Evolutionary conservation across 2,329 filamentous ascomycete species (phyloP).

Genomic region (Ceratocystis harringtonii): DNA sequence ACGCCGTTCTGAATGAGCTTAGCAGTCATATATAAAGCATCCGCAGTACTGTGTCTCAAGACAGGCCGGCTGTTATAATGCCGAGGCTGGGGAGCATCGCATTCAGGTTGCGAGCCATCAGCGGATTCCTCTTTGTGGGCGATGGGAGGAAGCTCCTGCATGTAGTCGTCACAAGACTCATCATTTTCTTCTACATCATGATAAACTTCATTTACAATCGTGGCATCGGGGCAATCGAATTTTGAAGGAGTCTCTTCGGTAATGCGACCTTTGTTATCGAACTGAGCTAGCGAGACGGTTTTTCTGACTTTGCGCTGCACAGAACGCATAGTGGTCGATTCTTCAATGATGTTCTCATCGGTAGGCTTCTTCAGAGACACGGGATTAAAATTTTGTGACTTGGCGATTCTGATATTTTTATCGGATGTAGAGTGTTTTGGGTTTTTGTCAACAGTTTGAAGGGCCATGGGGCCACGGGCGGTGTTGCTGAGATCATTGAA

Average conservation of each 20-base stretch:
- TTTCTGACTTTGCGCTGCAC: slow-evolving; percentile 2
- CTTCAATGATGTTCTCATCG: slow-evolving; percentile 6
- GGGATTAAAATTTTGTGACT: slow-evolving; percentile 17
- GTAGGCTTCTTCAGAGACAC: slow-evolving; percentile 10
- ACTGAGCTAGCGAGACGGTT: slow-evolving; percentile 6
- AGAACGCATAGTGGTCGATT: not conserved
- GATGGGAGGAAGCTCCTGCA: slow-evolving; percentile 7
- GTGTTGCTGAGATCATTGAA: slow-evolving; percentile 75
- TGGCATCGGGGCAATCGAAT: not conserved
- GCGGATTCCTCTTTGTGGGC: slow-evolving; percentile 16
- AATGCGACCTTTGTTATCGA: slow-evolving; percentile 17
- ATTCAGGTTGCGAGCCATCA: slow-evolving; percentile 17
- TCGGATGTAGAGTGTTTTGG: slow-evolving; percentile 21
- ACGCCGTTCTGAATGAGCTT: slow-evolving; percentile 21
- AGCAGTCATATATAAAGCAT: slow-evolving; percentile 17
- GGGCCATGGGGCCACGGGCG: slow-evolving; percentile 23
- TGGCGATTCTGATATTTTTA: slow-evolving; percentile 24
- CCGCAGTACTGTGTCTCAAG: slow-evolving; percentile 28
- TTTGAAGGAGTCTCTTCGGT: slow-evolving; percentile 7
- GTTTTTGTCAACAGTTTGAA: slow-evolving; percentile 24
- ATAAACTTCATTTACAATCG: not conserved
- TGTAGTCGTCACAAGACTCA: slow-evolving; percentile 11
- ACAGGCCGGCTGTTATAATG: slow-evolving; percentile 41
- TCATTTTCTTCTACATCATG: slow-evolving; percentile 3
- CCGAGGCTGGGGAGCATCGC: slow-evolving; percentile 25